Conservation (phyloP, 306 rosid species). For the Gastrolobium bilobum region DNA sequence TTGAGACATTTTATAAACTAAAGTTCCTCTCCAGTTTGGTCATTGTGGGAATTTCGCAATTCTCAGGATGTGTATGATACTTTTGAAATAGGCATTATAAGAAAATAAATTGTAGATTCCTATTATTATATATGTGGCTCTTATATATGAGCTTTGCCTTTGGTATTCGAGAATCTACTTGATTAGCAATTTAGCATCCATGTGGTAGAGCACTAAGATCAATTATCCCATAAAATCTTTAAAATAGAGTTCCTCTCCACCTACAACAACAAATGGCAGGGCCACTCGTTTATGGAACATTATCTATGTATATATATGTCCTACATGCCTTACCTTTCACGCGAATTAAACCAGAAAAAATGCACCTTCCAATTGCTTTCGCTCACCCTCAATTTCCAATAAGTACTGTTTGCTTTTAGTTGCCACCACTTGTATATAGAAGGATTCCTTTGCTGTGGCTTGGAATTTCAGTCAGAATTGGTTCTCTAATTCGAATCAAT, state of each 20-base stretch:
- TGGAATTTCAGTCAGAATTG: constrained; percentile 28
- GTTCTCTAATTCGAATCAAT: constrained; percentile 30
- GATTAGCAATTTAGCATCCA: constrained; percentile 42
- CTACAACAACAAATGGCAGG: constrained; percentile 51
- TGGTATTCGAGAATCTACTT: constrained; percentile 30
- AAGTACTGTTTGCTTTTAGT: constrained; percentile 50
- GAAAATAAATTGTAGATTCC: constrained; percentile 17
- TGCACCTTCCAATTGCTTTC: constrained; percentile 42
- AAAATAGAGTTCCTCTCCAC: constrained; percentile 38
- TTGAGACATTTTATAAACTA: not conserved
- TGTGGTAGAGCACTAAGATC: constrained; percentile 50
- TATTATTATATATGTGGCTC: constrained; percentile 16
- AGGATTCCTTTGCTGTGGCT: constrained; percentile 12
- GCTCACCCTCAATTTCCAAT: constrained; percentile 34
- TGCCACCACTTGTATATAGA: constrained; percentile 21
- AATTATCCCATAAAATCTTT: constrained; percentile 45
- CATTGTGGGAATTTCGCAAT: constrained; percentile 16
- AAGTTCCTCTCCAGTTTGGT: not conserved
- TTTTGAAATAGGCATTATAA: constrained; percentile 17
- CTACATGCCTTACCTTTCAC: constrained; percentile 47
- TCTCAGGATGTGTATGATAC: constrained; percentile 3
- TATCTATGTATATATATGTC: not conserved
- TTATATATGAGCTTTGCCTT: not conserved
- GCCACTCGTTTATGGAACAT: constrained; percentile 40
- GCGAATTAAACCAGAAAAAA: constrained; percentile 43